Percentiles rank a stretch among this genome's conserved stretches.
Conservation (phyloP, 768 basidiomycete species). For the Phanerochaete carnosa region DNA sequence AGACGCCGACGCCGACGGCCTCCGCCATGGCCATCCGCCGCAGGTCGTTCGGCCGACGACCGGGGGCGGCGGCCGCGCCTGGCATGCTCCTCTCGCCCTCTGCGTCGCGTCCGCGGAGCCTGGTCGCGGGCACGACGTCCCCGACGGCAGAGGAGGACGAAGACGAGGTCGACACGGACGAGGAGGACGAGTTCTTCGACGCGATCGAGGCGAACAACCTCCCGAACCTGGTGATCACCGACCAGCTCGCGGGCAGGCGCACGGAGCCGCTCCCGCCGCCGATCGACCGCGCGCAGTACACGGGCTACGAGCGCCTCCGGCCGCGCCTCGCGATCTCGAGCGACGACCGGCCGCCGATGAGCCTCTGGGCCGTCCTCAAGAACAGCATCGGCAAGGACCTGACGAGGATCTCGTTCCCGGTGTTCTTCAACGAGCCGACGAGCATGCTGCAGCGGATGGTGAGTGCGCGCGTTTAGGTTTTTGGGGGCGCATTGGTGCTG, state of each 20-base stretch:
- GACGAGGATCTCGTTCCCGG: constrained; percentile 93
- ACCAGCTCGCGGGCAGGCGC: constrained; percentile 51
- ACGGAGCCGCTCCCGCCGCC: constrained; percentile 30
- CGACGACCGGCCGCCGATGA: constrained; percentile 85
- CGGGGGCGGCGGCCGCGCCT: neutral
- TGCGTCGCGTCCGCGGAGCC: constrained; percentile 8
- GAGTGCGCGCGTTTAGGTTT: constrained; percentile 15
- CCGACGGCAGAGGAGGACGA: constrained; percentile 12
- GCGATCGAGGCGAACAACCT: constrained; percentile 84
- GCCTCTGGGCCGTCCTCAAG: constrained; percentile 94
- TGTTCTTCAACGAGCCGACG: constrained; percentile 91
- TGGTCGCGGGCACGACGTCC: constrained; percentile 4
- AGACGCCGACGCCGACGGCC: neutral
- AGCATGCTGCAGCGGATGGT: constrained; percentile 97
- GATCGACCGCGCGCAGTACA: constrained; percentile 47
- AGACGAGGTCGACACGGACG: constrained; percentile 54
- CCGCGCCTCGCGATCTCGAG: constrained; percentile 53
- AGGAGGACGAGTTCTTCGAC: constrained; percentile 97
- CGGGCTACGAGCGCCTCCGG: constrained; percentile 67
- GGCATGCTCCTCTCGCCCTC: neutral
- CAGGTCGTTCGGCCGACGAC: constrained; percentile 1
- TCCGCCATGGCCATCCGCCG: neutral
- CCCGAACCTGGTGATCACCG: constrained; percentile 70
- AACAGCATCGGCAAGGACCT: constrained; percentile 94
- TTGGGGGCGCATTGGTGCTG: too few species aligned